A percentile compares a stretch with the other conserved stretches of the same genome.
Evolutionary conservation across 306 rosid species (phyloP).

Genomic region (Fragaria nilgerrensis): DNA sequence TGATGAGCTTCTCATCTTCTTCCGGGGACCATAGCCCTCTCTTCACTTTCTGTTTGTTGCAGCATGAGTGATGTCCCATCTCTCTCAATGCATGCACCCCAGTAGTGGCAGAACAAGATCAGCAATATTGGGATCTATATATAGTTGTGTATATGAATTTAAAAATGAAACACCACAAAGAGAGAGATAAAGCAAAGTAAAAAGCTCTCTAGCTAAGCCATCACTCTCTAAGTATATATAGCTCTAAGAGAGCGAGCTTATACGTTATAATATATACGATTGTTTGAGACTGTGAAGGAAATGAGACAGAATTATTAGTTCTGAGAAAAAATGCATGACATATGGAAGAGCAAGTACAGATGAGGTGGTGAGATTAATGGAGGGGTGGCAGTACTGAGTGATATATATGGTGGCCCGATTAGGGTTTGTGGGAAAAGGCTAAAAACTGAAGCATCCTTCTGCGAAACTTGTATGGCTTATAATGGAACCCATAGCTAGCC

Average conservation of each 20-base stretch:
- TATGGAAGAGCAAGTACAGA: constrained; percentile 24
- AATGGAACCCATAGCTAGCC: constrained; percentile 20
- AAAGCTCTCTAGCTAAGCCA: neutral
- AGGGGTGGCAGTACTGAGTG: constrained; percentile 11
- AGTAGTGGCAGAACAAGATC: constrained; percentile 21
- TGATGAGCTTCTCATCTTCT: constrained; percentile 93
- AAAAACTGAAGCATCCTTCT: constrained; percentile 42
- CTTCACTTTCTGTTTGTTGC: constrained; percentile 97
- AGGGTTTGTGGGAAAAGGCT: constrained; percentile 55
- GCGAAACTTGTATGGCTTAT: constrained; percentile 50
- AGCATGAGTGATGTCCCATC: constrained; percentile 97
- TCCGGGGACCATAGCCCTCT: constrained; percentile 98
- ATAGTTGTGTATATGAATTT: neutral
- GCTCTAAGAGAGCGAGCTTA: neutral
- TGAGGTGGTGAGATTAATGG: constrained; percentile 71
- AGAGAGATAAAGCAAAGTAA: neutral
- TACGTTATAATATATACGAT: neutral
- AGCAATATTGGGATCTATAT: constrained; percentile 18
- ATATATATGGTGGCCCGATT: constrained; percentile 42
- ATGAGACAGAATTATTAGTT: neutral
- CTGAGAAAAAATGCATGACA: constrained; percentile 28
- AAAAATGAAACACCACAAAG: neutral
- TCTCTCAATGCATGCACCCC: neutral
- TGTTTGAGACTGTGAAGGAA: neutral
- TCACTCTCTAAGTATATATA: neutral